These are phyloP conservation scores for Endotrypanum monterogeii DNA, from an alignment of 208 protist species.

Conservation along the genomic window DNA sequence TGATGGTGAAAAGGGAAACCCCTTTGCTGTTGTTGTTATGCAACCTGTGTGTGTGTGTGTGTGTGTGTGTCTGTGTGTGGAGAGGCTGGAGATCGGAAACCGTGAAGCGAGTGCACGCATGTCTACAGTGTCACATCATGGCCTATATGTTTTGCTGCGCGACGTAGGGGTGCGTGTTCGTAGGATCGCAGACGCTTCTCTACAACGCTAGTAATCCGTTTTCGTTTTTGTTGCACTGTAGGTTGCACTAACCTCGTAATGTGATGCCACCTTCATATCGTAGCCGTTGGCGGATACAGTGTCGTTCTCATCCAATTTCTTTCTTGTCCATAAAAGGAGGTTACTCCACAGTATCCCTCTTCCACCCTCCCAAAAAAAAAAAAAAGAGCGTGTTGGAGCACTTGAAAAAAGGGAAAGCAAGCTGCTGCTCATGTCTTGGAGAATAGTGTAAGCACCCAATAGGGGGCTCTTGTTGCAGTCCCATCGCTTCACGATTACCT, in stretches of 20 bases:
- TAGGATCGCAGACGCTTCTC: not conserved
- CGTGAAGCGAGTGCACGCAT: no score
- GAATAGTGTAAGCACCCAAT: no score
- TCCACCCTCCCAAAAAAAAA: not conserved
- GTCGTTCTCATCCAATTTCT: not conserved
- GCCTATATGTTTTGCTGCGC: no score
- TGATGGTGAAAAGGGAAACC: not conserved
- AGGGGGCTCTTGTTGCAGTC: no score
- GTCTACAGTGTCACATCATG: no score
- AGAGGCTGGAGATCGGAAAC: no score
- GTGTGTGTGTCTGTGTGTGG: not conserved
- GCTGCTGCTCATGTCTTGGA: no score
- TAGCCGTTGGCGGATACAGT: not conserved
- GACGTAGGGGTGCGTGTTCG: no score
- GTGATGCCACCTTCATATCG: not conserved
- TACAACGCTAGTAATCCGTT: no score
- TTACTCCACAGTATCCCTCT: not conserved
- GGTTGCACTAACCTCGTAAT: slow-evolving; percentile 7
- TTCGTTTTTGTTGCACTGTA: not conserved
- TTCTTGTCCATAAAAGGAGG: not conserved
- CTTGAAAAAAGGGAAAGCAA: no score
- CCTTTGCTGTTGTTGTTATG: not conserved
- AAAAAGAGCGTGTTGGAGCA: no score
- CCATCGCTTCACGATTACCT: no score
- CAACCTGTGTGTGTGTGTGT: not conserved